Base-by-base conservation (phyloP, 805 yeast species). In the Saccharomycopsis schoenii region DNA sequence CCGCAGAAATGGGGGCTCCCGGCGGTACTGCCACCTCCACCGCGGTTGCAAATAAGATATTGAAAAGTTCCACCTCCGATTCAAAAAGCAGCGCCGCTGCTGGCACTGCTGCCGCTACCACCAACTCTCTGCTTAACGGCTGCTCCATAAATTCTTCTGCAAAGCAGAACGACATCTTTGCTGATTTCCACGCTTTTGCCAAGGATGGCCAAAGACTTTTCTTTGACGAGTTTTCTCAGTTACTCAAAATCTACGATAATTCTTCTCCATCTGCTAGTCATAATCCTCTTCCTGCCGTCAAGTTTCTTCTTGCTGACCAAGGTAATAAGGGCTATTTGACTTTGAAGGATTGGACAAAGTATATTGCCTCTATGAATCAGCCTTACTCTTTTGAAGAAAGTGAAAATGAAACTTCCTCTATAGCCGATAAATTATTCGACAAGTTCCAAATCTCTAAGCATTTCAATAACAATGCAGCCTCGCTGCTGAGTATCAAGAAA, bases 231-330 rank as follows among this genome's bases (percentile, higher is more conserved):
- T 47, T 47, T 24, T 24, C 34, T 10, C 29, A 25, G 6, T 25
- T 47, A 2, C 52, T 47, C 15, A 24, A 10, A 15, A 19, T 25
- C 9, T 47, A 47, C 52, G 34, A 47, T 6, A 29, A 29, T 29
- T 6, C 34, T 21, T 11, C 34, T 11, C 25, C 29, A 4, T 3
- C 52, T 12, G 10, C 52, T 8, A 6, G 34, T 6, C 34, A 29
- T 6, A 24, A 47, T 24, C 52, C 21, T 24, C 34, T 47, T 21
- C 34, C 52, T 9, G 52, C 52, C 4, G 25, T 47, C 14, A 47
- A 47, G 34, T 93, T 88, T 70, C 77, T 87, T 61, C 83, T 90
- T 34, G 89, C 96, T 15, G 98, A 93, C 73, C 82, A 82, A 62
- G 77, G 79, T 47, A 76, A 79, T 60, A 82, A 83, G 66, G 97